Evolutionary conservation across 164 flowering plant species (phyloP).

Genomic region (Aristolochia contorta): DNA sequence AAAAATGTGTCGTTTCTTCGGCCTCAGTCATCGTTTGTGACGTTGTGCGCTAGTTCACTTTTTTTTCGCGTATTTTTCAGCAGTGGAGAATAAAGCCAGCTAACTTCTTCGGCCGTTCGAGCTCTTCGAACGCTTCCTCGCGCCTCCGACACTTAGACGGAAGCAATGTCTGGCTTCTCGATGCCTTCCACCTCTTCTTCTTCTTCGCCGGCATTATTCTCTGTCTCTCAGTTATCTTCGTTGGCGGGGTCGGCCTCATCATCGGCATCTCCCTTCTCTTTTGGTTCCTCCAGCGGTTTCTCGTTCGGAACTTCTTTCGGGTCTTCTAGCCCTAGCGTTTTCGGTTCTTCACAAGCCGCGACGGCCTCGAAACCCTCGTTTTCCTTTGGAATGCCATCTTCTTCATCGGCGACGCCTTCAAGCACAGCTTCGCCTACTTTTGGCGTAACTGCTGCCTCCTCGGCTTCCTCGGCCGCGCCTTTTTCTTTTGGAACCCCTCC

Average conservation of each 20-base stretch:
- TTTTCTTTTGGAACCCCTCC: conserved; percentile 5
- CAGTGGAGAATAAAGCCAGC: too few species aligned
- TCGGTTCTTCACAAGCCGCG: too few species aligned
- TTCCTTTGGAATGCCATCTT: neutral
- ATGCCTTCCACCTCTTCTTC: conserved; percentile 5
- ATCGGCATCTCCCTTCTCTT: neutral
- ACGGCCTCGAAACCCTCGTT: conserved; percentile 2
- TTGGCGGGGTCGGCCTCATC: neutral
- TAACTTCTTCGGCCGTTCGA: too few species aligned
- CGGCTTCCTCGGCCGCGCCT: conserved; percentile 5
- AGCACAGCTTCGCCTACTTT: conserved; percentile 5
- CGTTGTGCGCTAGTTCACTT: too few species aligned
- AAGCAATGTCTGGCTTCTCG: conserved; percentile 8
- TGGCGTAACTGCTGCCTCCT: conserved; percentile 5
- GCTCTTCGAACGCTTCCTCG: too few species aligned
- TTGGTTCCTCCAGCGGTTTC: neutral
- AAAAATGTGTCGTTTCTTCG: too few species aligned
- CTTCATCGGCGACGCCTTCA: neutral
- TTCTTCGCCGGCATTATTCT: neutral
- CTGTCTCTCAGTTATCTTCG: conserved; percentile 6
- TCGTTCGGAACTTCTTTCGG: conserved; percentile 1
- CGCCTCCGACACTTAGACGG: too few species aligned
- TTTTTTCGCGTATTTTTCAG: too few species aligned
- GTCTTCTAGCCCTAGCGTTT: conserved; percentile 2
- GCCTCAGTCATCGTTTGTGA: too few species aligned